A percentile compares a stretch with the other conserved stretches of the same genome.
Evolutionary conservation across 108 stramenopile genomes (phyloP).

Genomic region (Fragilariopsis cylindrus): DNA sequence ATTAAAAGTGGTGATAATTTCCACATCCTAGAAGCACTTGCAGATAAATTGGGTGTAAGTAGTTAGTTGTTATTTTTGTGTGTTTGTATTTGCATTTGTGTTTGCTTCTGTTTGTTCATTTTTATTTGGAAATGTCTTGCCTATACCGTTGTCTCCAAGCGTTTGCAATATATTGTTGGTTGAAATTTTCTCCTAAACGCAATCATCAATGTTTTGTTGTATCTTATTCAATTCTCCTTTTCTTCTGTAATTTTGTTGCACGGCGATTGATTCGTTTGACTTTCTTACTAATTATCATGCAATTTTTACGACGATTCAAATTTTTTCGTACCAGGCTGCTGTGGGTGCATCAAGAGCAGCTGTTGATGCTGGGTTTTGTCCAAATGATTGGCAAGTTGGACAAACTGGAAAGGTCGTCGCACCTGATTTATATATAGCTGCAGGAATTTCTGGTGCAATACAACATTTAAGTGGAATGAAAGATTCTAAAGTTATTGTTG

Average conservation of each 20-base stretch:
- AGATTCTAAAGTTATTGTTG: conserved; percentile 98
- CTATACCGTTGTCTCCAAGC: not conserved
- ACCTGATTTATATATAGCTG: conserved; percentile 93
- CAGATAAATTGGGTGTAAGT: conserved; percentile 85
- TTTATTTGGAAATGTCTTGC: not conserved
- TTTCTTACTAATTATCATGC: not conserved
- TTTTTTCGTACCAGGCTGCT: conserved; percentile 58
- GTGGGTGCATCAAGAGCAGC: conserved; percentile 94
- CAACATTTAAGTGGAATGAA: conserved; percentile 99
- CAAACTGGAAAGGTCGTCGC: conserved; percentile 99
- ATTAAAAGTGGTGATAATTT: conserved; percentile 97
- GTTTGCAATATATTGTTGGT: not conserved
- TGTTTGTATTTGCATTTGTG: too few relatives aligned
- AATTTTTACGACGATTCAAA: not conserved
- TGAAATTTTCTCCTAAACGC: not conserved
- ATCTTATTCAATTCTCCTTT: not conserved
- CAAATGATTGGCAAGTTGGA: conserved; percentile 99
- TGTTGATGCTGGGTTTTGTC: conserved; percentile 97
- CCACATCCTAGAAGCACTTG: conserved; percentile 89
- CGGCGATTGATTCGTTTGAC: too few relatives aligned
- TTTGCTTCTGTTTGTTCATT: not conserved
- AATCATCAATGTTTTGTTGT: not conserved
- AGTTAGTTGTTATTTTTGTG: not conserved
- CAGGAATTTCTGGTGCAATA: conserved; percentile 99
- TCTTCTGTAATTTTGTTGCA: not conserved